These are phyloP conservation scores for Calonectria pteridis DNA, from an alignment of 2,329 filamentous ascomycete species.

Conservation along the genomic window DNA sequence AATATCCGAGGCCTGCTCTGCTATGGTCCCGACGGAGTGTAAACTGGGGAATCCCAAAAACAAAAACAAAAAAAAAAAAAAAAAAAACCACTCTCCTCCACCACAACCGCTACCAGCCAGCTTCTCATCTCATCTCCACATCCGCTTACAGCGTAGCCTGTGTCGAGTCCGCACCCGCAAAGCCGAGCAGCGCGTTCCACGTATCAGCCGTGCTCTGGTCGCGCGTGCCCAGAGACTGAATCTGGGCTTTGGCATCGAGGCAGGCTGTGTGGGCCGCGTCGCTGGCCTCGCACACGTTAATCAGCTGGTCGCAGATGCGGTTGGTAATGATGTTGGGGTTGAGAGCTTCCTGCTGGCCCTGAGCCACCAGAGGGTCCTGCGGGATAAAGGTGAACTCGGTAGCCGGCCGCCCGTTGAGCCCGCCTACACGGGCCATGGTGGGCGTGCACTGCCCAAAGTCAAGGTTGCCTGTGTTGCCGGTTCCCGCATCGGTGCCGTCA, in stretches of 20 bases:
- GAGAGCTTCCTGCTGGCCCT: constrained; percentile 73
- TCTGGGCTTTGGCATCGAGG: constrained; percentile 63
- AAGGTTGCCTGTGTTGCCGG: constrained; percentile 39
- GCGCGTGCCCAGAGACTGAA: constrained; percentile 62
- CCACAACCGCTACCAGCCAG: not conserved
- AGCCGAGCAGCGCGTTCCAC: constrained; percentile 58
- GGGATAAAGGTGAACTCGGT: constrained; percentile 78
- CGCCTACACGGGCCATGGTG: constrained; percentile 71
- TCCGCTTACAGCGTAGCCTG: constrained; percentile 33
- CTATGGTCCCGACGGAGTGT: not conserved
- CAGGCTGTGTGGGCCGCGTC: constrained; percentile 68
- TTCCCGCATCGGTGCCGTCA: constrained; percentile 31
- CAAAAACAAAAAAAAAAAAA: not conserved
- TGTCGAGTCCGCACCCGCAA: constrained; percentile 43
- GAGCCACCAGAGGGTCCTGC: constrained; percentile 69
- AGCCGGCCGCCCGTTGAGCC: constrained; percentile 66
- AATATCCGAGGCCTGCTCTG: constrained; percentile 2
- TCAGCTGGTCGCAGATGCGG: constrained; percentile 77
- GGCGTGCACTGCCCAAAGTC: constrained; percentile 68
- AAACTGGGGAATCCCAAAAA: too few relatives aligned
- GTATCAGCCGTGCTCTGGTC: constrained; percentile 62
- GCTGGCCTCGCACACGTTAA: constrained; percentile 74
- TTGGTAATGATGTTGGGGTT: constrained; percentile 83
- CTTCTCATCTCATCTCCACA: not conserved
- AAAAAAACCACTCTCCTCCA: not conserved